phyloP scores from a whole-genome alignment of 768 basidiomycete genomes.

The Termitomyces sp. region DNA sequence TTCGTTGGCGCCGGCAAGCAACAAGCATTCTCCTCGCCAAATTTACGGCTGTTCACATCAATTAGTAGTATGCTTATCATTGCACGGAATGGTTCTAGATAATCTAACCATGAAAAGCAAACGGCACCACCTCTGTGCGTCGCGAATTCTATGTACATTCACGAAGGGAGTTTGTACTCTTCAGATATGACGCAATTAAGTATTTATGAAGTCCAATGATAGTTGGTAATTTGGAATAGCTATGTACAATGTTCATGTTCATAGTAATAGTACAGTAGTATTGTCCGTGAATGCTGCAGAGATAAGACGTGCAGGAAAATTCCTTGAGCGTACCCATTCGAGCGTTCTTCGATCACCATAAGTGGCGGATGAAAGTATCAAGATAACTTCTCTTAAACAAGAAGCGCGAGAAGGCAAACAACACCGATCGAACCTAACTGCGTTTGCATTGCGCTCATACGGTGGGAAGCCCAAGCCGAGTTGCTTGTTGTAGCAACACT shows the following conservation, averaged over 20 bases:
- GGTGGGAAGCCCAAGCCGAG: constrained; percentile 20
- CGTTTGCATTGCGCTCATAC: constrained; percentile 3
- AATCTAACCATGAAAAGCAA: not conserved
- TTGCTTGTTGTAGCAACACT: constrained; percentile 18
- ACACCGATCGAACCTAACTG: constrained; percentile 14
- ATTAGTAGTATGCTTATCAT: too few relatives aligned
- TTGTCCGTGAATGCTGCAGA: constrained; percentile 1
- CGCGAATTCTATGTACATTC: not conserved
- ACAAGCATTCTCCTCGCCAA: not conserved
- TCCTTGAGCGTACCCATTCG: not conserved
- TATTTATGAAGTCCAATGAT: not conserved
- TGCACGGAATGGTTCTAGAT: not conserved
- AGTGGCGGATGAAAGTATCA: not conserved
- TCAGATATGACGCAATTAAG: not conserved
- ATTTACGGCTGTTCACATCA: not conserved
- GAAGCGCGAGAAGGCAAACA: constrained; percentile 12
- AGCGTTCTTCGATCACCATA: constrained; percentile 1
- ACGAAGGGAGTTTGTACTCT: not conserved
- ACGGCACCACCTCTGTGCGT: not conserved
- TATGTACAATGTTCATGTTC: constrained; percentile 6
- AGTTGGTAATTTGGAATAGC: not conserved
- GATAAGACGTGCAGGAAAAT: not conserved
- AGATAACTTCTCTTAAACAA: constrained; percentile 9
- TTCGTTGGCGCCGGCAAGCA: not conserved
- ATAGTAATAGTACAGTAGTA: constrained; percentile 13